These are phyloP conservation scores for Pezicula neosporulosa DNA, from an alignment of 2,329 filamentous ascomycete species.

Conservation along the genomic window DNA sequence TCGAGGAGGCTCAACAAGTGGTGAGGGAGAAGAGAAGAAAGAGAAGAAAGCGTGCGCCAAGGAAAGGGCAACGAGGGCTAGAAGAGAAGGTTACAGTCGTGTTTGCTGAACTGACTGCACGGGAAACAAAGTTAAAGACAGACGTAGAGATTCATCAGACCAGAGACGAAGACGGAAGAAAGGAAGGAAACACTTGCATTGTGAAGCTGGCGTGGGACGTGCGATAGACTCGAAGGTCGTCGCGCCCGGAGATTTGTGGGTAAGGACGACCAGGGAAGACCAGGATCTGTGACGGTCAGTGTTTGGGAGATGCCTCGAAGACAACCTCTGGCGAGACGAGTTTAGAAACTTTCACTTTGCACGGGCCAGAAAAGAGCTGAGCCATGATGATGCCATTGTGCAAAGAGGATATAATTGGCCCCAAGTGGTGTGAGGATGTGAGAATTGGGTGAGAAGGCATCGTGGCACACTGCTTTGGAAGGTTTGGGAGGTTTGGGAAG, in stretches of 20 bases:
- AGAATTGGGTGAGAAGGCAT: too few relatives aligned
- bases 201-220: background rate
- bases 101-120: conserved; percentile 1
- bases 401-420: background rate
- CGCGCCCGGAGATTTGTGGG: background rate
- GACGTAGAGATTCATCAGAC: conserved; percentile 6
- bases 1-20: conserved; percentile 1
- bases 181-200: conserved; percentile 17
- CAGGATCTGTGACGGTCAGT: too few relatives aligned
- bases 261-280: too few relatives aligned
- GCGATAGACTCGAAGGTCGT: background rate
- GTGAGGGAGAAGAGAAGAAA: background rate
- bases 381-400: too few relatives aligned
- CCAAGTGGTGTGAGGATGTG: background rate
- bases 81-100: conserved; percentile 4
- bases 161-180: conserved; percentile 6
- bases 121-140: conserved; percentile 11
- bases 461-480: too few relatives aligned
- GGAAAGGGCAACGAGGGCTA: conserved; percentile 6
- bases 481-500: too few relatives aligned
- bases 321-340: too few relatives aligned
- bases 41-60: conserved; percentile 3
- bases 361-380: too few relatives aligned
- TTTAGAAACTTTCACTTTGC: too few relatives aligned
- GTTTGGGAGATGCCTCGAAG: too few relatives aligned